Evolutionary conservation across 2,329 filamentous ascomycete species (phyloP), one percentile per base, ranked within the genome.

Genomic region (Cordyceps javanica): DNA sequence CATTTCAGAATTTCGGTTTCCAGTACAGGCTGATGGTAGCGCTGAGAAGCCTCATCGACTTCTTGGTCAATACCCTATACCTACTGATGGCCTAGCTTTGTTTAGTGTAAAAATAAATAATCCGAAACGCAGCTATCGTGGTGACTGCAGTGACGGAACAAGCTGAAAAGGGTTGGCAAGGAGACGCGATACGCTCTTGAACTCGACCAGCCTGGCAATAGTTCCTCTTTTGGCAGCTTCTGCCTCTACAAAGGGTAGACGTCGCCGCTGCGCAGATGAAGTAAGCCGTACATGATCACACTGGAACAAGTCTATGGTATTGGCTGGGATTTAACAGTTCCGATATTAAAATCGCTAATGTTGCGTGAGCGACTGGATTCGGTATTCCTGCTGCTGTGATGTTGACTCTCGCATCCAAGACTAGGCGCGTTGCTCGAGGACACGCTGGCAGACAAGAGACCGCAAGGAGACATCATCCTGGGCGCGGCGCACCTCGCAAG

Each of bases 141-240:
- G 65, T 2, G 65, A 65, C 42, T 61, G 66, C 7, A 54, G 63
- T 25, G 64, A 67, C 13, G 65, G 62, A n/a, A 66, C 57, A 66
- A 67, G 58, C 62, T 67, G n/a, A 63, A 66, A 44, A 67, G 68
- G 55, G 66, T 68, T 50, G 66, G 64, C n/a, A 67, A 67, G 55
- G 66, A 67, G 28, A 68, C 67, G 65, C 66, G 67, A 49, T 64
- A 62, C 21, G 66, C 66, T 11, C 67, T 67, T 45, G 64, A 65
- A 3, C 61, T 68, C 9, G 66, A 66, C 46, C 63, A 65, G 26
- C 66, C 66, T 7, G 66, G 67, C 49, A 66, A 68, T 25, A 65
- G 66, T 36, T 67, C 65, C 60, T 59, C 66, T 8, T 57, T 67
- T 3, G 62, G 61, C 21, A 67, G 64, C 23, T 59, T 59, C 32